phyloP scores from a whole-genome alignment of 805 yeast genomes.

The Sugiyamaella chiloensis region DNA sequence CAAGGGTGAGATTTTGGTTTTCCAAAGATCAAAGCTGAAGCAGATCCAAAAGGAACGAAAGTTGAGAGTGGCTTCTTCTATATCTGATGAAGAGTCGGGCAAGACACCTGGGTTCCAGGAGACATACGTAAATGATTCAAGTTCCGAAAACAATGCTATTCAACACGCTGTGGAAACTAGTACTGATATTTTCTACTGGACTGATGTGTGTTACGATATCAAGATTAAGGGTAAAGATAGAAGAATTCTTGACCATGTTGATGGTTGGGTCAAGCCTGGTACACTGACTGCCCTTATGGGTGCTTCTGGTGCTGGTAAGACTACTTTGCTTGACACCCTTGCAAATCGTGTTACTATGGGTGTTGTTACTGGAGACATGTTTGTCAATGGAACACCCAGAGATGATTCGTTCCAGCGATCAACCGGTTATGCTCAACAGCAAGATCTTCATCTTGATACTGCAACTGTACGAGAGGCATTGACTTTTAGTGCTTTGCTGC shows the following conservation, averaged over 20 bases:
- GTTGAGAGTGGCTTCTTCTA: slow-evolving; percentile 25
- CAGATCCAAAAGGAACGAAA: slow-evolving; percentile 16
- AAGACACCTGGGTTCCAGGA: slow-evolving; percentile 16
- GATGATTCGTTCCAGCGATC: slow-evolving; percentile 61
- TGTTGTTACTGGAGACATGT: slow-evolving; percentile 63
- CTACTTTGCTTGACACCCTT: slow-evolving; percentile 66
- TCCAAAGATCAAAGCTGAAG: slow-evolving; percentile 31
- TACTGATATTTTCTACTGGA: slow-evolving; percentile 64
- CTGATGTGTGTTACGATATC: slow-evolving; percentile 67
- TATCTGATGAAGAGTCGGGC: slow-evolving; percentile 31
- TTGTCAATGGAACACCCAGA: slow-evolving; percentile 60
- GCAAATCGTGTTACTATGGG: slow-evolving; percentile 71
- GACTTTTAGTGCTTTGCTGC: slow-evolving; percentile 60
- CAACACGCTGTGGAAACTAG: slow-evolving; percentile 18
- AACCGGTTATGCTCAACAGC: slow-evolving; percentile 76
- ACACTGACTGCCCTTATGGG: slow-evolving; percentile 78
- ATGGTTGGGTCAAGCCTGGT: slow-evolving; percentile 83
- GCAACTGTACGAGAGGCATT: slow-evolving; percentile 73
- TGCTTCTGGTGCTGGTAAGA: slow-evolving; percentile 79
- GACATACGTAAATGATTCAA: neutral
- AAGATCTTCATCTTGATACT: slow-evolving; percentile 63
- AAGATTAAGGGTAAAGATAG: slow-evolving; percentile 51
- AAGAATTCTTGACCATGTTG: slow-evolving; percentile 60
- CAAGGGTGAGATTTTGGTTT: slow-evolving; percentile 63
- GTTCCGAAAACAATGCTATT: slow-evolving; percentile 6